These are phyloP conservation scores for Wickerhamomyces bovis DNA, from an alignment of 805 yeast species.

Conservation along the genomic window DNA sequence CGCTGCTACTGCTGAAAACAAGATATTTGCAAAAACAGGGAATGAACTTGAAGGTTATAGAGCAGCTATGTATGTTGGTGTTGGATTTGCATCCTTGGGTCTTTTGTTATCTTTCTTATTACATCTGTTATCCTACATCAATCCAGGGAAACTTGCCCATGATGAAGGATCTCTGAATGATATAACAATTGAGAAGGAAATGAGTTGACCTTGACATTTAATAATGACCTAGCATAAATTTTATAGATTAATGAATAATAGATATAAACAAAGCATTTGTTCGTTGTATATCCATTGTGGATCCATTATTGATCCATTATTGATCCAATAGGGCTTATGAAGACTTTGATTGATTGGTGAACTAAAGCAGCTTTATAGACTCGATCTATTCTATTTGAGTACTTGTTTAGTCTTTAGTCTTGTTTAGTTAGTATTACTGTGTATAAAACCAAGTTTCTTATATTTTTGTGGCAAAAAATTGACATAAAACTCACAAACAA, in stretches of 20 bases:
- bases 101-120: conserved; percentile 17
- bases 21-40: conserved; percentile 25
- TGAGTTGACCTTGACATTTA: too few species aligned
- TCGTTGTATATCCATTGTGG: too few species aligned
- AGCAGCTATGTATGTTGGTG: conserved; percentile 52
- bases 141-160: background rate
- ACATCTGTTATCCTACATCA: background rate
- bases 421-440: too few species aligned
- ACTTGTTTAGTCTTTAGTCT: background rate
- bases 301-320: too few species aligned
- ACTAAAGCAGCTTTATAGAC: too few species aligned
- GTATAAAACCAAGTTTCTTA: too few species aligned
- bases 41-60: conserved; percentile 41
- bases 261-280: too few species aligned
- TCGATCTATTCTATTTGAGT: too few species aligned
- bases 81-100: conserved; percentile 54
- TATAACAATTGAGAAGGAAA: background rate
- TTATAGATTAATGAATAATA: background rate
- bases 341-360: too few species aligned
- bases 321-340: too few species aligned
- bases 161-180: background rate
- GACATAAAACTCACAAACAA: background rate
- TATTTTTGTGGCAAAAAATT: background rate
- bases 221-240: background rate
- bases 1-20: conserved; percentile 58